These are phyloP conservation scores for Cladosporium sp. DNA, from an alignment of 2,329 filamentous ascomycete genomes.

Conservation along the genomic window DNA sequence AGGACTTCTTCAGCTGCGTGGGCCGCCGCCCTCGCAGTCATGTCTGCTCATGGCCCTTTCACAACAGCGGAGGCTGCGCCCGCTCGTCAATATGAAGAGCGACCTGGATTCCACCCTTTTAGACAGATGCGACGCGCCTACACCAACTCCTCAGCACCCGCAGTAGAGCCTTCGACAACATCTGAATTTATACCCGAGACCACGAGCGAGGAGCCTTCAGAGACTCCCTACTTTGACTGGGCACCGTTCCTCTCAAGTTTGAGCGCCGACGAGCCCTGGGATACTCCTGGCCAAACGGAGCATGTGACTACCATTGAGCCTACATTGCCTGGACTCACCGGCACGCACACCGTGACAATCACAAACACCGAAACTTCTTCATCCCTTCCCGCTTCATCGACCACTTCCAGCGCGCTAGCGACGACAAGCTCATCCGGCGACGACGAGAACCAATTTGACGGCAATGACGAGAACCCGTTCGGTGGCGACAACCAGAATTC, in stretches of 20 bases:
- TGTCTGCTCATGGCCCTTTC: conserved; percentile 47
- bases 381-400: conserved; percentile 8
- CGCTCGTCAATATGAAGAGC: conserved; percentile 42
- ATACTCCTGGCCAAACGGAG: not conserved
- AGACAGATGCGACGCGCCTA: conserved; percentile 43
- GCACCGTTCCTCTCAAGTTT: conserved; percentile 3
- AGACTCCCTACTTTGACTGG: conserved; percentile 12
- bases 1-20: conserved; percentile 48
- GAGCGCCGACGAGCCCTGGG: conserved; percentile 5
- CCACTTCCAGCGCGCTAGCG: conserved; percentile 1
- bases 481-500: not conserved
- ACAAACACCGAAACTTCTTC: conserved; percentile 25
- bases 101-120: conserved; percentile 48
- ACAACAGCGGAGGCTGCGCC: conserved; percentile 54
- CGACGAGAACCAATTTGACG: not conserved
- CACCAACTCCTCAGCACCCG: conserved; percentile 32
- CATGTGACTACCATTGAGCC: conserved; percentile 15
- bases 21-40: conserved; percentile 49
- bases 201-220: conserved; percentile 1
- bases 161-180: conserved; percentile 18
- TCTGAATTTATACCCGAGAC: not conserved
- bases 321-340: conserved; percentile 7
- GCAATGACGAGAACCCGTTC: not conserved
- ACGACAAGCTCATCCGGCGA: conserved; percentile 23
- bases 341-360: conserved; percentile 21